phyloP scores from a whole-genome alignment of 2,329 filamentous ascomycete genomes.

The Neofusicoccum kwambonambiense region DNA sequence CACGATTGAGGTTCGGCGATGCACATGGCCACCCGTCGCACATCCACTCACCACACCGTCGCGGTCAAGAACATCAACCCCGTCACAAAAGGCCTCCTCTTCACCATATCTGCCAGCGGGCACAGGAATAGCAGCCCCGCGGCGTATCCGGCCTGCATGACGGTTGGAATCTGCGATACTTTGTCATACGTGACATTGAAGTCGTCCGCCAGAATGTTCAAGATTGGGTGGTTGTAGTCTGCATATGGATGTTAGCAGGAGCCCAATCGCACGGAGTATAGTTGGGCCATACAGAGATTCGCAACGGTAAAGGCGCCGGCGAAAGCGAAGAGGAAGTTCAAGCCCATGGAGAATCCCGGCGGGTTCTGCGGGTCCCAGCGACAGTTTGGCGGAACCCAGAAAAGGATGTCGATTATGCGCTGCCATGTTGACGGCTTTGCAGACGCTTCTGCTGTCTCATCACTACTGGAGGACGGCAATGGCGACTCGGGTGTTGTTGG shows the following conservation, averaged over 20 bases:
- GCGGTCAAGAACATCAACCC: conserved; percentile 66
- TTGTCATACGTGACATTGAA: conserved; percentile 70
- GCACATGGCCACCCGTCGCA: not conserved
- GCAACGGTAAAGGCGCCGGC: conserved; percentile 70
- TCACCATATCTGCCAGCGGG: conserved; percentile 69
- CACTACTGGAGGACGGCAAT: not conserved
- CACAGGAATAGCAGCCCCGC: conserved; percentile 71
- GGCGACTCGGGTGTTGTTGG: not conserved
- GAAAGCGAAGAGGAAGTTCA: conserved; percentile 71
- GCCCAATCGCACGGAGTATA: not conserved
- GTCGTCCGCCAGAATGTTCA: conserved; percentile 70
- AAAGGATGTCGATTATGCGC: not conserved
- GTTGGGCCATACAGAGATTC: conserved; percentile 56
- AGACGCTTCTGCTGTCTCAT: not conserved
- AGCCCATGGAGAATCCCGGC: conserved; percentile 63
- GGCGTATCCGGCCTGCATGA: conserved; percentile 79
- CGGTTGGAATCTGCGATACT: conserved; percentile 67
- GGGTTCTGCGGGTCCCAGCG: conserved; percentile 67
- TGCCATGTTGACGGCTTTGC: not conserved
- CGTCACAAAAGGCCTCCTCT: conserved; percentile 68
- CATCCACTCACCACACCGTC: conserved; percentile 53
- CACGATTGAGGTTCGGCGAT: too few relatives aligned
- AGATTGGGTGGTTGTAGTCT: conserved; percentile 74
- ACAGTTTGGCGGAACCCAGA: conserved; percentile 64
- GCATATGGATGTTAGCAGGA: not conserved